phyloP scores from a whole-genome alignment of 2,329 filamentous ascomycete species.

The Lasiodiplodia theobromae region DNA sequence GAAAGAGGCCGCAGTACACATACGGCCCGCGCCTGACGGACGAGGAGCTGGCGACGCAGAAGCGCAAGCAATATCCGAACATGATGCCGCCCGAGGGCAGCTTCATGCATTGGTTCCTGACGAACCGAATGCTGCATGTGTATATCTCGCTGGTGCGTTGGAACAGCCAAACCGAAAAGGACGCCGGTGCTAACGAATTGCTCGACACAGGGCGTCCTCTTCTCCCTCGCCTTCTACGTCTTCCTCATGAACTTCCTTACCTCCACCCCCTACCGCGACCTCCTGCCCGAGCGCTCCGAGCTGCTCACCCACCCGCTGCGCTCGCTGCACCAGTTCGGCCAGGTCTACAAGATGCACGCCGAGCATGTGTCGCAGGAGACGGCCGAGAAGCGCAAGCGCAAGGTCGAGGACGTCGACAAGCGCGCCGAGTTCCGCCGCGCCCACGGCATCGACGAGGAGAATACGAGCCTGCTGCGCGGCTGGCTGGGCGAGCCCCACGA shows the following conservation, averaged over 20 bases:
- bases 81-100: constrained; percentile 86
- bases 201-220: constrained; percentile 66
- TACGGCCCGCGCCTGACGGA: constrained; percentile 77
- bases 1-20: constrained; percentile 64
- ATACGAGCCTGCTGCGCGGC: constrained; percentile 39
- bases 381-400: constrained; percentile 73
- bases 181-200: not conserved
- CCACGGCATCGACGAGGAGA: constrained; percentile 66
- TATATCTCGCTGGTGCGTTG: constrained; percentile 79
- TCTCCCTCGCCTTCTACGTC: constrained; percentile 73
- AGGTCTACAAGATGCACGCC: constrained; percentile 79
- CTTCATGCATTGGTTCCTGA: constrained; percentile 84
- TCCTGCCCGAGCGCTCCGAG: constrained; percentile 75
- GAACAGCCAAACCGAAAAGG: not conserved
- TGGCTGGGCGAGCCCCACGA: constrained; percentile 43
- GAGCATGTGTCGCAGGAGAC: constrained; percentile 73
- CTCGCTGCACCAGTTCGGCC: constrained; percentile 69
- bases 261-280: constrained; percentile 79
- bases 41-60: constrained; percentile 71
- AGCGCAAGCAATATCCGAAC: constrained; percentile 79
- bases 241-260: constrained; percentile 80
- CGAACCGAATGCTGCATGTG: constrained; percentile 77
- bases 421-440: constrained; percentile 83
- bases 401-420: constrained; percentile 87
- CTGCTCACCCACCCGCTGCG: constrained; percentile 73